Conservation (phyloP, 2,329 filamentous ascomycete genomes). For the Calonectria montana region DNA sequence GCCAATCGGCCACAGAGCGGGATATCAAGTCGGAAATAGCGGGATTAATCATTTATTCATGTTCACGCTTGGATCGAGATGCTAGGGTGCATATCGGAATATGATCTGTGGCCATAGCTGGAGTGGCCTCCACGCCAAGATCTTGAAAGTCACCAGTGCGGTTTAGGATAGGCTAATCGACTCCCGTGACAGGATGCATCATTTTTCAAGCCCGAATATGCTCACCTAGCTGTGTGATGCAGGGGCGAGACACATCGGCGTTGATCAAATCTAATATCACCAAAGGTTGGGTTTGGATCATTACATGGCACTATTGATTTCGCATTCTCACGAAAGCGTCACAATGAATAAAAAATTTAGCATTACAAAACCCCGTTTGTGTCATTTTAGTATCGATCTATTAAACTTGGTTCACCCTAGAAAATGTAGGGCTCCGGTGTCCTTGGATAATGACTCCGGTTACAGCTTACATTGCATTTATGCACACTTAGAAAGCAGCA, state of each 20-base stretch:
- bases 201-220: not conserved
- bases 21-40: not conserved
- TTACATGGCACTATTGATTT: too few relatives aligned
- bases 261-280: not conserved
- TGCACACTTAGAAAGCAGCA: not conserved
- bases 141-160: too few relatives aligned
- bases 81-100: not conserved
- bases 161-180: not conserved
- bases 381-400: not conserved
- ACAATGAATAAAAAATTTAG: not conserved
- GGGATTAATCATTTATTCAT: not conserved
- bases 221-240: not conserved
- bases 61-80: not conserved
- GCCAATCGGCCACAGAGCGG: not conserved
- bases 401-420: too few relatives aligned
- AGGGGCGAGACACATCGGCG: not conserved
- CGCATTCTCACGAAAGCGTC: not conserved
- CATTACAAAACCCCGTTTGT: too few relatives aligned
- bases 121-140: not conserved
- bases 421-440: not conserved
- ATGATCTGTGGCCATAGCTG: not conserved
- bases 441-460: not conserved
- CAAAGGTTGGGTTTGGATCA: not conserved
- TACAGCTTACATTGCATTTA: not conserved
- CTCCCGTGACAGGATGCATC: not conserved